A percentile compares a stretch with the other conserved stretches of the same genome.
Conservation (phyloP, 352 stramenopile species). For the Phytophthora pini region DNA sequence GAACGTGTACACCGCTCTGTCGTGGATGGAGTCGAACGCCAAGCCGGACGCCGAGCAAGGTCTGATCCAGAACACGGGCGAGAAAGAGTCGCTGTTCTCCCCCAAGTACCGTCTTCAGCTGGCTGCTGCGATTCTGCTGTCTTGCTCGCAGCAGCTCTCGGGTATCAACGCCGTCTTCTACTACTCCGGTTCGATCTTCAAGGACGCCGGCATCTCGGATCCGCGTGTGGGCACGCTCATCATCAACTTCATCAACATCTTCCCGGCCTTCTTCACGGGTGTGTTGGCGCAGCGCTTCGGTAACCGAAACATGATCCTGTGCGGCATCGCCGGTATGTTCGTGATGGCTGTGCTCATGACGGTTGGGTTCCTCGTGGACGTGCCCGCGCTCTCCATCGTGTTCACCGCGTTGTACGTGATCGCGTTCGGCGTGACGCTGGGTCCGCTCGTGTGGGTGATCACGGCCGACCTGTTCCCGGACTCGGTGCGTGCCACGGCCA, state of each 20-base stretch:
- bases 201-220: too few relatives aligned
- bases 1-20: conserved; percentile 34
- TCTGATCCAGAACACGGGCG: conserved; percentile 5
- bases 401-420: conserved; percentile 15
- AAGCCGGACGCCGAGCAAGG: conserved; percentile 26
- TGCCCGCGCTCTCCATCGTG: conserved; percentile 30
- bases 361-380: conserved; percentile 30
- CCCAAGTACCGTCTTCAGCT: conserved; percentile 44
- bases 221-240: too few relatives aligned
- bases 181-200: background rate
- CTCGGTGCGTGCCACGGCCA: conserved; percentile 30
- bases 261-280: background rate
- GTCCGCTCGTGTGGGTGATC: conserved; percentile 25
- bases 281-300: conserved; percentile 51
- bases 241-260: too few relatives aligned
- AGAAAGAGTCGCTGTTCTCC: conserved; percentile 33
- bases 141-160: conserved; percentile 51
- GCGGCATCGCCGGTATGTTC: conserved; percentile 41
- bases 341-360: conserved; percentile 34
- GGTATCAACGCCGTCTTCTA: conserved; percentile 48
- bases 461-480: conserved; percentile 30
- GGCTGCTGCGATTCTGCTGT: conserved; percentile 43
- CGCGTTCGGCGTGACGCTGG: conserved; percentile 18
- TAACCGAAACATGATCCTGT: conserved; percentile 50
- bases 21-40: conserved; percentile 25